A percentile compares a stretch with the other conserved stretches of the same genome.
Evolutionary conservation across 768 basidiomycete genomes (phyloP).

Genomic region (Boletus reticulatus): DNA sequence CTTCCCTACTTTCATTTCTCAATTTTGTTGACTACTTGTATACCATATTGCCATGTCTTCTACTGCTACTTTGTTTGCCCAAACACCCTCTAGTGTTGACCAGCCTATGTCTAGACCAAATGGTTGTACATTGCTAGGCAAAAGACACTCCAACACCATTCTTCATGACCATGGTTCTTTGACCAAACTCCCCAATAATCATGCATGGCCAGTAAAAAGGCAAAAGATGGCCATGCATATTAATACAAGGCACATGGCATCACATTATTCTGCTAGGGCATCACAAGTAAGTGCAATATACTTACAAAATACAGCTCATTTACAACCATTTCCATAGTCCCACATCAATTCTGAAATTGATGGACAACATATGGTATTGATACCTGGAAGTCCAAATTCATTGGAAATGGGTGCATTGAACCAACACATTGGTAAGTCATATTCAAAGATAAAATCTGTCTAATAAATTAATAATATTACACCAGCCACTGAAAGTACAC

Average conservation of each 20-base stretch:
- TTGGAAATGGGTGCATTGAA: neutral
- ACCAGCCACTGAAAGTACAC: neutral
- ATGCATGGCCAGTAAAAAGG: neutral
- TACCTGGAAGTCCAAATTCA: neutral
- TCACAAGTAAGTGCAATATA: conserved; percentile 10
- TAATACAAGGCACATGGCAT: conserved; percentile 18
- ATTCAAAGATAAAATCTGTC: neutral
- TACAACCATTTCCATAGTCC: neutral
- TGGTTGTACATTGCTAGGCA: conserved; percentile 1
- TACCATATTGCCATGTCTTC: conserved; percentile 4
- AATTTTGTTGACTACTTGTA: neutral
- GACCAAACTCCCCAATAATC: neutral
- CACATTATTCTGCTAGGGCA: neutral
- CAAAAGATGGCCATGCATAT: conserved; percentile 13
- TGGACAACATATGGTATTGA: neutral
- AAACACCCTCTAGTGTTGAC: neutral
- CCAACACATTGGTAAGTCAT: neutral
- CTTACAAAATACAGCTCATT: fast-evolving
- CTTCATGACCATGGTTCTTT: neutral
- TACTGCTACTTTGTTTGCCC: neutral
- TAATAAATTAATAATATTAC: neutral
- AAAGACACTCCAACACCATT: neutral
- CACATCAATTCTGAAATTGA: neutral
- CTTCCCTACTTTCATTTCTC: neutral
- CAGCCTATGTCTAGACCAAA: neutral